Evolutionary conservation across 768 basidiomycete genomes (phyloP).

Genomic region (Lactarius pseudohatsudake): DNA sequence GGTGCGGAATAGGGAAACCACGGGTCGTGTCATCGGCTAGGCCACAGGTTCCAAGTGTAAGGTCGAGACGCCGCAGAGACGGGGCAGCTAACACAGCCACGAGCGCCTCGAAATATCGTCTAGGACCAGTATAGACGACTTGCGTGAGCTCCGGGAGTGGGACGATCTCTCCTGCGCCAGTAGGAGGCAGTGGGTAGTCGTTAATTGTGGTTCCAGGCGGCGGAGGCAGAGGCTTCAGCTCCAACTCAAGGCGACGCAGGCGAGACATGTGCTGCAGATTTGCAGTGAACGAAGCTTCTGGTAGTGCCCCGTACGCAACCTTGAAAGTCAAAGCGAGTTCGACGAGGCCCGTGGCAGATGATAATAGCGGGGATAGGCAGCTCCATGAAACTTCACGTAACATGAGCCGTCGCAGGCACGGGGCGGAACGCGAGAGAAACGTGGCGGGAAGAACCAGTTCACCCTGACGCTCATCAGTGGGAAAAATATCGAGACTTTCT

Average conservation of each 20-base stretch:
- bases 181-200: background rate
- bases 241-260: background rate
- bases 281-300: background rate
- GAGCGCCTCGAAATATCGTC: background rate
- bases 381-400: background rate
- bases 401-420: background rate
- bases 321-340: too few species aligned
- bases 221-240: too few species aligned
- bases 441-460: background rate
- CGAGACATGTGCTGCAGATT: background rate
- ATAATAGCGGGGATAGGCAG: too few species aligned
- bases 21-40: too few species aligned
- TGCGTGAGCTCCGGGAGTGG: background rate
- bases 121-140: background rate
- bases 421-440: background rate
- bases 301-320: background rate
- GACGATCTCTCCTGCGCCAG: background rate
- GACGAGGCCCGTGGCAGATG: too few species aligned
- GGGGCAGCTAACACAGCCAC: background rate
- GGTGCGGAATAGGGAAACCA: background rate
- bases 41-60: too few species aligned
- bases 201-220: fast-evolving
- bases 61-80: background rate
- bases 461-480: background rate
- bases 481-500: background rate